These are phyloP conservation scores for Ogataea corticis DNA, from an alignment of 805 yeast species.

Conservation along the genomic window DNA sequence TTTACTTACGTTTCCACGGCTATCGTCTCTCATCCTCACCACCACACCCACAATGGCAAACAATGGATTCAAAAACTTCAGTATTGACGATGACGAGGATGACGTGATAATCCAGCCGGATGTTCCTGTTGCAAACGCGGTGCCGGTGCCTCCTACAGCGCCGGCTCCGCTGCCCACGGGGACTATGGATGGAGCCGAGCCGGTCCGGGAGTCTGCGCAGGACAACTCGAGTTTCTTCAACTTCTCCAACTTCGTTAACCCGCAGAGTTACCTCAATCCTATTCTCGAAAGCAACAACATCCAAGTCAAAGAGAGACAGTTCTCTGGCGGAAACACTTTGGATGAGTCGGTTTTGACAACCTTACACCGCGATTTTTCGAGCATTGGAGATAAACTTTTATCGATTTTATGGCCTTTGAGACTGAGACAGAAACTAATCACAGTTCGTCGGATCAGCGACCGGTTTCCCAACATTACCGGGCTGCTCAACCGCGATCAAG, in stretches of 20 bases:
- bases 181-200: conserved; percentile 1
- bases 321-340: conserved; percentile 56
- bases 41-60: conserved; percentile 13
- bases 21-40: neutral
- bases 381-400: conserved; percentile 35
- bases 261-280: conserved; percentile 32
- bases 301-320: conserved; percentile 47
- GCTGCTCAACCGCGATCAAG: conserved; percentile 11
- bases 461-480: conserved; percentile 21
- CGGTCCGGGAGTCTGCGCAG: neutral
- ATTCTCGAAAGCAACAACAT: conserved; percentile 25
- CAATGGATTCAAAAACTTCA: conserved; percentile 19
- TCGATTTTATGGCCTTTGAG: conserved; percentile 40
- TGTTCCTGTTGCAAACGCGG: conserved; percentile 13
- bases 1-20: conserved; percentile 19
- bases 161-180: conserved; percentile 4
- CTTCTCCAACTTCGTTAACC: conserved; percentile 37
- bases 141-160: conserved; percentile 6
- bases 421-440: conserved; percentile 30
- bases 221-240: conserved; percentile 21
- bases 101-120: conserved; percentile 38
- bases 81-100: conserved; percentile 34
- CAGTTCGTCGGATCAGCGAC: conserved; percentile 30
- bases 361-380: conserved; percentile 37
- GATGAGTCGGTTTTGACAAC: conserved; percentile 58